Percentiles rank a stretch among this genome's conserved stretches.
phyloP scores from a whole-genome alignment of 2,329 filamentous ascomycete species.

The Pleoardoris graminearum region DNA sequence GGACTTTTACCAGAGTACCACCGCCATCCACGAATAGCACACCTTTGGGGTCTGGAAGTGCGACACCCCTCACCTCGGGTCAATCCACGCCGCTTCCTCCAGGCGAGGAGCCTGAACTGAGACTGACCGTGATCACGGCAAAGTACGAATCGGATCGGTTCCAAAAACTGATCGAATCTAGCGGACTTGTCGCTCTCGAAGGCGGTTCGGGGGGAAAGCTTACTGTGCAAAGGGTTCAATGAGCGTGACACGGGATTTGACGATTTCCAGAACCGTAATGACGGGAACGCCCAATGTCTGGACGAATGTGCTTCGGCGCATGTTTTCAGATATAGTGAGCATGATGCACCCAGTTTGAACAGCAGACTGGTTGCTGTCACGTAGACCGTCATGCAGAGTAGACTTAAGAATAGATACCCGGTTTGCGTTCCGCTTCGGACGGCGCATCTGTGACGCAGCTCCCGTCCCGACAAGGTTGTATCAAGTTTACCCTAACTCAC shows the following conservation, averaged over 20 bases:
- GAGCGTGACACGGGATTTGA: not conserved
- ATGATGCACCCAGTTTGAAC: no score
- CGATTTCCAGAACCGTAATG: not conserved
- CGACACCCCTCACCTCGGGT: slow-evolving; percentile 26
- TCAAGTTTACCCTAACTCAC: not conserved
- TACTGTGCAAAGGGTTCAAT: slow-evolving; percentile 22
- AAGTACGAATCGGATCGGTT: slow-evolving; percentile 75
- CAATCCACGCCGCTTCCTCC: slow-evolving; percentile 42
- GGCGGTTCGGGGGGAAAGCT: slow-evolving; percentile 25
- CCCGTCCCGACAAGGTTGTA: not conserved
- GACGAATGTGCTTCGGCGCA: no score
- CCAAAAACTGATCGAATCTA: slow-evolving; percentile 71
- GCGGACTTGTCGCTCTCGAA: slow-evolving; percentile 47
- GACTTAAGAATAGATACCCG: no score
- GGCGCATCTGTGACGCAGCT: not conserved
- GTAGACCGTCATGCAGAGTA: no score
- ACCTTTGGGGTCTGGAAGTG: slow-evolving; percentile 23
- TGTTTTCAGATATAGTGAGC: no score
- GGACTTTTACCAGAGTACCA: slow-evolving; percentile 76
- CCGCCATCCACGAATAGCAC: slow-evolving; percentile 25
- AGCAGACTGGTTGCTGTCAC: no score
- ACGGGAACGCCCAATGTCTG: no score
- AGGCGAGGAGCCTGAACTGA: slow-evolving; percentile 59
- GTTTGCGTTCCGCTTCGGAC: not conserved
- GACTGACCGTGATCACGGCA: slow-evolving; percentile 77